Evolutionary conservation across 768 basidiomycete genomes (phyloP).

Genomic region (Collybia sp.): DNA sequence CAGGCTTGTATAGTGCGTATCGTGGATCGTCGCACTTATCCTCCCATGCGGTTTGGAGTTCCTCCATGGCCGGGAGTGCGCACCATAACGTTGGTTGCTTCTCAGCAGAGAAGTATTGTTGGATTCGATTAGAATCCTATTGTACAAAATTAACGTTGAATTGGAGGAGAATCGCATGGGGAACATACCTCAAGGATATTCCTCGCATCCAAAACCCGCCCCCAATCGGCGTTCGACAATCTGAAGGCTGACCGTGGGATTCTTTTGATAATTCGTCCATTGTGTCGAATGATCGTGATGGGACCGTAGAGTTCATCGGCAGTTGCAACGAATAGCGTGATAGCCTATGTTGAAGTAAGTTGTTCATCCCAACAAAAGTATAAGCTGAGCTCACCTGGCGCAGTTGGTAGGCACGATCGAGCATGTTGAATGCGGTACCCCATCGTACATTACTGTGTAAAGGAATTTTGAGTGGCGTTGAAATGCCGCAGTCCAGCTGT

Average conservation of each 20-base stretch:
- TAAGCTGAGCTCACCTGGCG: conserved; percentile 7
- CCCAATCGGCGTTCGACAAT: conserved; percentile 14
- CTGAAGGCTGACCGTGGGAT: conserved; percentile 18
- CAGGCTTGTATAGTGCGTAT: neutral
- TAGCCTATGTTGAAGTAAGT: conserved; percentile 12
- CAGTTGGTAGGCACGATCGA: conserved; percentile 9
- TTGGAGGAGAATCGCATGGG: neutral
- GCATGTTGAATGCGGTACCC: conserved; percentile 17
- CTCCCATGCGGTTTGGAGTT: conserved; percentile 11
- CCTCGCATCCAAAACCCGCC: conserved; percentile 4
- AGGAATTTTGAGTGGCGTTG: conserved; percentile 10
- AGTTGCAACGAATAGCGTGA: conserved; percentile 7
- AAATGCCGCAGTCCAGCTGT: conserved; percentile 10
- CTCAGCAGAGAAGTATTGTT: conserved; percentile 18
- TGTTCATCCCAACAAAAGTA: conserved; percentile 13
- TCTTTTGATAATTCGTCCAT: conserved; percentile 10
- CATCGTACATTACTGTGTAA: conserved; percentile 17
- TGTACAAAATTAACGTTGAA: neutral
- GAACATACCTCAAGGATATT: conserved; percentile 8
- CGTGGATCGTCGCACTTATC: neutral
- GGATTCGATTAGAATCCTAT: conserved; percentile 15
- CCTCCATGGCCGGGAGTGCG: conserved; percentile 18
- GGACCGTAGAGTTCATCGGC: conserved; percentile 17
- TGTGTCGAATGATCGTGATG: conserved; percentile 14
- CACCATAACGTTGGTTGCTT: conserved; percentile 14